Evolutionary conservation across 1,284 basidiomycete species (phyloP), one percentile per base, ranked within the genome.

Genomic region (Stereum hirsutum): DNA sequence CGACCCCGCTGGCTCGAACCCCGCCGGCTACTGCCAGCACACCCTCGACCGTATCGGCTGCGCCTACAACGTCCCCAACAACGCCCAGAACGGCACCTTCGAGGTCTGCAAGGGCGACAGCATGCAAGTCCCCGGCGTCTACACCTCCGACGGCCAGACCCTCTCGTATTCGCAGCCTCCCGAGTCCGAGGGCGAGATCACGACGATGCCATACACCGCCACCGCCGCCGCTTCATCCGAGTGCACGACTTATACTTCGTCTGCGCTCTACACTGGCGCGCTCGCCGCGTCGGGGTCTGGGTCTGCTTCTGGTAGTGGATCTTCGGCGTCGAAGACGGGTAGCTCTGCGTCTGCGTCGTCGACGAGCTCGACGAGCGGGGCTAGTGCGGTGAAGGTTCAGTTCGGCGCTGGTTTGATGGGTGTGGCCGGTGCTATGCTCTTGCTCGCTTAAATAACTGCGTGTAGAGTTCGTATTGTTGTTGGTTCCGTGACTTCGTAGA

Each of bases 21-120:
- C 84, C 6, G 69, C 79, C 0, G 61, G 59, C 0, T 68, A 74
- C 54, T 89, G 87, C 57, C 62, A 85, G 46, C 72, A 81, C 53
- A 78, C 83, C 49, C 78, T 81, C 61, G 80, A 84, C 49, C 62
- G 68, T 30, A 70, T 81, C 63, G 78, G 81, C 17, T 84, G 80
- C 53, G 55, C 43, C 3, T 85, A 77, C 73, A 82, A 83, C 55
- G 81, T 83, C 68, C 81, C 81, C 5, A 83, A 66, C 15, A 74
- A 73, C 55, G 82, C 84, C 52, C 58, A 59, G 28, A 38, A 66
- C 11, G 78, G 75, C 35, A 61, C 65, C 2, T 84, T 86, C 54
- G 77, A 82, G 52, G 54, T 68, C 20, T 88, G 83, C 58, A 20
- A 43, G 17, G 60, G 67, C 11, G 76, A 81, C 47, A 65, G 61